These are phyloP conservation scores for Neobulgaria alba DNA, from an alignment of 2,329 filamentous ascomycete genomes.

Conservation along the genomic window DNA sequence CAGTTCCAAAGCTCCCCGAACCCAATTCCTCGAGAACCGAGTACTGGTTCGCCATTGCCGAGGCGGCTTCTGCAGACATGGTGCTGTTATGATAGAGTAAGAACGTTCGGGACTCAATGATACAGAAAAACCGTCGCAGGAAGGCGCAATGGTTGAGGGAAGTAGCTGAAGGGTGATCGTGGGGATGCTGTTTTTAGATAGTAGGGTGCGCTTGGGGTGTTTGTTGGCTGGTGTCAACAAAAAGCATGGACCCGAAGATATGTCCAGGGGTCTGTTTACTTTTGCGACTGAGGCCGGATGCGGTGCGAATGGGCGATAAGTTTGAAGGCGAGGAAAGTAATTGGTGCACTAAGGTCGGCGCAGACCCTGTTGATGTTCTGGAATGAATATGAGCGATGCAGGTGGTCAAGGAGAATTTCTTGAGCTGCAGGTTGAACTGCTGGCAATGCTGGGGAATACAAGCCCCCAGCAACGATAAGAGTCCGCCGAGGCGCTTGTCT, in stretches of 20 bases:
- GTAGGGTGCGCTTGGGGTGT: not conserved
- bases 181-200: not conserved
- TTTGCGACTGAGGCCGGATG: too few species aligned
- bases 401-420: too few species aligned
- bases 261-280: too few species aligned
- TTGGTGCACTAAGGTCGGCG: too few species aligned
- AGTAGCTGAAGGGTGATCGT: not conserved
- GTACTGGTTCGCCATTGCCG: slow-evolving; percentile 67
- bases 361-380: too few species aligned
- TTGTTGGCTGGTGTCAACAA: not conserved
- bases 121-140: slow-evolving; percentile 11
- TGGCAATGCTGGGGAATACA: too few species aligned
- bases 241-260: not conserved
- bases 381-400: too few species aligned
- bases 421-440: too few species aligned
- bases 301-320: too few species aligned
- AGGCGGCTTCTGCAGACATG: slow-evolving; percentile 21
- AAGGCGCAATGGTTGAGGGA: slow-evolving; percentile 8
- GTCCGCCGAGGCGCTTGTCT: too few species aligned
- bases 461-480: too few species aligned
- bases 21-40: slow-evolving; percentile 78
- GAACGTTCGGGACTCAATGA: slow-evolving; percentile 7
- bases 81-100: slow-evolving; percentile 12
- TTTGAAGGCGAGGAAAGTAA: too few species aligned
- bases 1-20: slow-evolving; percentile 84